A percentile compares a stretch with the other conserved stretches of the same genome.
Evolutionary conservation across 2,329 filamentous ascomycete species (phyloP).

Genomic region (Phialophora verrucosa): DNA sequence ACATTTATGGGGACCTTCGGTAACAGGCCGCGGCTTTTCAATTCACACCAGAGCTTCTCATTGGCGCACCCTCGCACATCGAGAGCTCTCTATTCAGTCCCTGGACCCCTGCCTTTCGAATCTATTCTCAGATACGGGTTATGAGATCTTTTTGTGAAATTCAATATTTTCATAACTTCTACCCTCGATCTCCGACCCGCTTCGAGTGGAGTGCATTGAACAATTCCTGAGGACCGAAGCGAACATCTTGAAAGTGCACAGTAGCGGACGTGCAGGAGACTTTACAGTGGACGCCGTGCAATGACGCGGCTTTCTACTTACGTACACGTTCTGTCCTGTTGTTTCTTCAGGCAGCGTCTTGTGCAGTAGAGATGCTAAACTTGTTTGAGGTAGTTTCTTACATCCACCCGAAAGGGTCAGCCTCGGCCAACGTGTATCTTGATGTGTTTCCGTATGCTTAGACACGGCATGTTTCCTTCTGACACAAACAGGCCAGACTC

Average conservation of each 20-base stretch:
- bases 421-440: not conserved
- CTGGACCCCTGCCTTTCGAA: not conserved
- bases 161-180: not conserved
- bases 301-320: not conserved
- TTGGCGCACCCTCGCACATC: not conserved
- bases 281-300: not conserved
- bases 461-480: not conserved
- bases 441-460: not conserved
- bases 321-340: not conserved
- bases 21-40: conserved; percentile 7
- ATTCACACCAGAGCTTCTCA: not conserved
- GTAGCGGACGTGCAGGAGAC: not conserved
- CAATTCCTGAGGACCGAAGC: not conserved
- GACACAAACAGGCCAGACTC: not conserved
- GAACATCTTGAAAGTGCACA: not conserved
- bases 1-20: not conserved
- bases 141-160: not conserved
- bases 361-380: not conserved
- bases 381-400: not conserved
- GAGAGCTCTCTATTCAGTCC: not conserved
- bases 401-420: not conserved
- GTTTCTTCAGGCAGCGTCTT: not conserved
- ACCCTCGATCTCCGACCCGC: not conserved
- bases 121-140: not conserved
- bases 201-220: not conserved